These are phyloP conservation scores for Zymoseptoria crescenta DNA, from an alignment of 2,329 filamentous ascomycete species.

Conservation along the genomic window DNA sequence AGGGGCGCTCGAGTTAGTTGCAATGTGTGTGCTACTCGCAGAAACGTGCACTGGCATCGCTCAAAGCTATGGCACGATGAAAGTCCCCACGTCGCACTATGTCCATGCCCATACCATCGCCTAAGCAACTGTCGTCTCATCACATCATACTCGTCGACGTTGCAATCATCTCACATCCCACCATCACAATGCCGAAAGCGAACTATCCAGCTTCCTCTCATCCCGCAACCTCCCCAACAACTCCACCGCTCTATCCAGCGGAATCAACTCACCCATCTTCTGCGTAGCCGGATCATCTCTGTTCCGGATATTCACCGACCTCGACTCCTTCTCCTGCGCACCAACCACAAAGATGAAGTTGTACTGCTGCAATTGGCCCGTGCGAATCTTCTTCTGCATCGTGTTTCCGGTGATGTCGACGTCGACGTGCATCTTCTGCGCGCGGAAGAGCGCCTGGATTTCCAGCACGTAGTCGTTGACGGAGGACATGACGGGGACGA, in stretches of 20 bases:
- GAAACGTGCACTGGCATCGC: too few relatives aligned
- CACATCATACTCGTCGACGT: background rate
- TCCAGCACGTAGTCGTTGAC: conserved; percentile 68
- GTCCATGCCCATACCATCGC: background rate
- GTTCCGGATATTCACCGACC: conserved; percentile 57
- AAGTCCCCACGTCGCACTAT: background rate
- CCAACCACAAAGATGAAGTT: conserved; percentile 73
- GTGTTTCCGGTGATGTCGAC: conserved; percentile 68
- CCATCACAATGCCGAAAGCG: background rate
- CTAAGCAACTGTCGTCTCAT: background rate
- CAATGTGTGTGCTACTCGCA: background rate
- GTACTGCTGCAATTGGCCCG: conserved; percentile 70
- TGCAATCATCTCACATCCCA: background rate
- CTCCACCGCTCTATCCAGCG: conserved; percentile 50
- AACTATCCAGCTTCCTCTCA: conserved; percentile 29
- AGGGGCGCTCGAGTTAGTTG: too few relatives aligned
- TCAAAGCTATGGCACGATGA: too few relatives aligned
- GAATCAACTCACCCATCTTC: conserved; percentile 54
- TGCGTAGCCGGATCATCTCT: conserved; percentile 56
- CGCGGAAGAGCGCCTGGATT: conserved; percentile 59
- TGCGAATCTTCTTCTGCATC: conserved; percentile 83
- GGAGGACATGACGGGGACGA: conserved; percentile 68
- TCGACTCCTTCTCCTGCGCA: conserved; percentile 51
- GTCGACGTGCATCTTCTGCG: conserved; percentile 60
- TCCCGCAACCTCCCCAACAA: conserved; percentile 44